Evolutionary conservation across 257 asterid species (phyloP).

Genomic region (Lavandula angustifolia): DNA sequence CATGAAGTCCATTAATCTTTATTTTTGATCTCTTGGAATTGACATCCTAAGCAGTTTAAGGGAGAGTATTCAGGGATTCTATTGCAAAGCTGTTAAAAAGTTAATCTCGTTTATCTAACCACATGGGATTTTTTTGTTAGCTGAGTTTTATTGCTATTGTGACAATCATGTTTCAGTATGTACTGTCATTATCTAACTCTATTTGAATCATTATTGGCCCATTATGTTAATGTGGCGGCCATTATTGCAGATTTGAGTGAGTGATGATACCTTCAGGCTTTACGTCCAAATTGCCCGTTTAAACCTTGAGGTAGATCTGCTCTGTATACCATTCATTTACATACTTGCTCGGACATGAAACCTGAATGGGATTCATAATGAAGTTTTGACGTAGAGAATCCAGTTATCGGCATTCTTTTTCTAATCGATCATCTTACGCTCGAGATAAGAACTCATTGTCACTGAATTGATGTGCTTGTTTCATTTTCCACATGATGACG

Average conservation of each 20-base stretch:
- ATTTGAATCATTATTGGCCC: background rate
- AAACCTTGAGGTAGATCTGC: constrained; percentile 82
- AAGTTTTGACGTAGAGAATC: constrained; percentile 19
- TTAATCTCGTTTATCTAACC: background rate
- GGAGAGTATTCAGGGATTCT: background rate
- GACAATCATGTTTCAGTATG: constrained; percentile 1
- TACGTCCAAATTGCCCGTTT: constrained; percentile 96
- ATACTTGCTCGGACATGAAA: background rate
- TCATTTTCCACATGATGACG: constrained; percentile 71
- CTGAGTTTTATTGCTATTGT: constrained; percentile 11
- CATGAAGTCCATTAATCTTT: background rate
- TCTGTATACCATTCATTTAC: background rate
- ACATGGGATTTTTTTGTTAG: constrained; percentile 3
- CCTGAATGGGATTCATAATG: constrained; percentile 13
- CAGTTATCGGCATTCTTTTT: constrained; percentile 1
- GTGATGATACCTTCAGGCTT: constrained; percentile 85
- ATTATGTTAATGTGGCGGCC: constrained; percentile 16
- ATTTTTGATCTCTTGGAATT: background rate
- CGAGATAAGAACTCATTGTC: constrained; percentile 15
- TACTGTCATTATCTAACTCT: constrained; percentile 9
- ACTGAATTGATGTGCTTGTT: constrained; percentile 23
- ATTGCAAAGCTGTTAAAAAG: background rate
- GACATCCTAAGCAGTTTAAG: too few relatives aligned
- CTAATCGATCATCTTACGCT: constrained; percentile 10
- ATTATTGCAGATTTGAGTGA: constrained; percentile 71